Evolutionary conservation across 805 yeast species (phyloP).

Genomic region (Saccharomycopsis sp.): DNA sequence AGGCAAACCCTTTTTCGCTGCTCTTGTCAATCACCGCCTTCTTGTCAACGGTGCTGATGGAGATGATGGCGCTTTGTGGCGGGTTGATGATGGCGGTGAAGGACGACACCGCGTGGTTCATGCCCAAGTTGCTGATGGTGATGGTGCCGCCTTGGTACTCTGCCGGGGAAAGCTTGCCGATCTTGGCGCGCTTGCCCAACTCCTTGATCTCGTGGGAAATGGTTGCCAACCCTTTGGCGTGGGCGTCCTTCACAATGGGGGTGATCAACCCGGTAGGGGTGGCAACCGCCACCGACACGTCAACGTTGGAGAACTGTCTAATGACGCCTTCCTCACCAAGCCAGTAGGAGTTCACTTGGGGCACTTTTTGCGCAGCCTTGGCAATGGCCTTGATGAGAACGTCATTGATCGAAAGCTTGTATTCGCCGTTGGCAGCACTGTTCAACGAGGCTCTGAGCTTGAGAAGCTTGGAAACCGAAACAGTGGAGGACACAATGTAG

Average conservation of each 20-base stretch:
- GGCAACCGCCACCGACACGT: constrained; percentile 97
- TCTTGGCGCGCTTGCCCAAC: constrained; percentile 93
- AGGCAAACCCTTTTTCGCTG: constrained; percentile 83
- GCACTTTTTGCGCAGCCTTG: constrained; percentile 80
- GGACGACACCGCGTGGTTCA: constrained; percentile 87
- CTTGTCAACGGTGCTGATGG: constrained; percentile 88
- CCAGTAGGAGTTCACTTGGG: constrained; percentile 92
- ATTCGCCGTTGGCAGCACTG: constrained; percentile 74
- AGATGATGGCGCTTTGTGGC: constrained; percentile 91
- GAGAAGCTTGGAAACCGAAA: constrained; percentile 81
- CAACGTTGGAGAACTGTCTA: constrained; percentile 86
- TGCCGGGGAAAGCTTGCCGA: constrained; percentile 84
- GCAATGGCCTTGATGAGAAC: constrained; percentile 91
- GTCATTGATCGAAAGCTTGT: constrained; percentile 90
- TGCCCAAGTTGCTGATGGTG: constrained; percentile 97
- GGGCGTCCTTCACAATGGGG: constrained; percentile 87
- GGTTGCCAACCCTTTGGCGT: constrained; percentile 72
- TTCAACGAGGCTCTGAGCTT: constrained; percentile 89
- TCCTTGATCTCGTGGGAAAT: constrained; percentile 85
- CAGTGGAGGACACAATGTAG: constrained; percentile 80
- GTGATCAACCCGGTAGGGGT: constrained; percentile 96
- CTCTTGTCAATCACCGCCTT: constrained; percentile 89
- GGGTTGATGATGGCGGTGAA: constrained; percentile 98
- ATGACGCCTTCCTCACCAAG: constrained; percentile 80
- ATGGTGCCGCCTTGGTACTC: constrained; percentile 99